A percentile compares a stretch with the other conserved stretches of the same genome.
Evolutionary conservation across 768 basidiomycete species (phyloP).

Genomic region (Lactifluus pinguis): DNA sequence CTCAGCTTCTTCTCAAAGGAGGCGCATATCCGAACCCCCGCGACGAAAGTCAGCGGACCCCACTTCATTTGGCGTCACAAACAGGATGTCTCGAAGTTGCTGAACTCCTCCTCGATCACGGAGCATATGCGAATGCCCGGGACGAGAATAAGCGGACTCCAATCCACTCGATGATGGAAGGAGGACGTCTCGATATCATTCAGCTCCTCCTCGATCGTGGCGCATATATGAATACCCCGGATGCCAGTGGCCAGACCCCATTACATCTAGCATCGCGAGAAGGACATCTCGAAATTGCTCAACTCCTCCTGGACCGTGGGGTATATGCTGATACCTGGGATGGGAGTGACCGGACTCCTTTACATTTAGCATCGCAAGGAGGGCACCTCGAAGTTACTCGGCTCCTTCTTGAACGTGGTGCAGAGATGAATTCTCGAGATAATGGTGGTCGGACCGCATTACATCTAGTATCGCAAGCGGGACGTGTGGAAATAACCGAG

Average conservation of each 20-base stretch:
- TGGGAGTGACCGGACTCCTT: neutral
- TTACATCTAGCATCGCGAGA: neutral
- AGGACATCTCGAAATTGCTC: neutral
- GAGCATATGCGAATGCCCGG: neutral
- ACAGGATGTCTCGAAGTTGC: neutral
- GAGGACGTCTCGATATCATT: neutral
- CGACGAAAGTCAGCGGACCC: neutral
- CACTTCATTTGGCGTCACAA: neutral
- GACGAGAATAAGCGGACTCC: neutral
- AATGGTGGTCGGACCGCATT: neutral
- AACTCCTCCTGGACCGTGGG: neutral
- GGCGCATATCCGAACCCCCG: neutral
- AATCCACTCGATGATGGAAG: neutral
- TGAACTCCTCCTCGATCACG: neutral
- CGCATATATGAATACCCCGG: neutral
- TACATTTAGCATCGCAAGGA: neutral
- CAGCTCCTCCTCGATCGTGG: neutral
- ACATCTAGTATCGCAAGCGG: neutral
- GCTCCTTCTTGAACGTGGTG: neutral
- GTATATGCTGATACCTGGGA: neutral
- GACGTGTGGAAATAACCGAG: neutral
- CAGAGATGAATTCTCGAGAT: neutral
- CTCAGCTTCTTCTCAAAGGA: neutral
- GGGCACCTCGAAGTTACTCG: neutral
- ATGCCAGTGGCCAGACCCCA: neutral